Base-by-base conservation (phyloP, 805 yeast genomes). In the Ogataea glucozyma region DNA sequence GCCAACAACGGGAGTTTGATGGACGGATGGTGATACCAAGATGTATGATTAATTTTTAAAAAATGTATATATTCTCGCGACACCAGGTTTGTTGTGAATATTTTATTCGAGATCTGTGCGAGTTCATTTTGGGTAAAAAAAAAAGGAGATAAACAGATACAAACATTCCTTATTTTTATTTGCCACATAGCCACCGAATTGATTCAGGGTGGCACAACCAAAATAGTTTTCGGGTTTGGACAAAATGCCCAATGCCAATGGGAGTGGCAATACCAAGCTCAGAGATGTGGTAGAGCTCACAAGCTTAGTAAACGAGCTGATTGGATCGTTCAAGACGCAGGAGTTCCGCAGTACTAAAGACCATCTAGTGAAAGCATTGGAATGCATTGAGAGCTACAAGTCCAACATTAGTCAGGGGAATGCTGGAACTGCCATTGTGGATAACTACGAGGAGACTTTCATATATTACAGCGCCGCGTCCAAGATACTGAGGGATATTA, bases 401-500 rank as follows among this genome's bases (percentile, higher is more conserved):
- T 41, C 44, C 14, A 39, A 44, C 19, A 39, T 47, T 3, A 44
- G 40, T 24, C 30, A 40, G 17, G 20, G 38, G 21, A 10, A 12
- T 18, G 31, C 41, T 39, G 41, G 26, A 3, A 29, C 26, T 24
- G 27, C n/a, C 3, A 19, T 17, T 12, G 20, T 45, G 41, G 29
- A 41, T 13, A 40, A 48, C 29, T 51, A 47, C 33, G 63, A 61
- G 38, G 60, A 53, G 40, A 36, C 53, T 10, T 56, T 43, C 22
- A 52, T 61, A 10, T 61, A 58, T 29, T 61, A 57, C 36, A 45
- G 44, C 4, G 55, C 61, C 2, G 61, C 64, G 9, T 52, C 60
- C 10, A 52, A 49, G 39, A 56, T 61, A 2, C 34, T 61, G 26
- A 49, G 56, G 20, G 54, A 53, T 13, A 32, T 58, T 10, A 57